These are phyloP conservation scores for Emmonsia crescens DNA, from an alignment of 2,329 filamentous ascomycete genomes.

Conservation along the genomic window DNA sequence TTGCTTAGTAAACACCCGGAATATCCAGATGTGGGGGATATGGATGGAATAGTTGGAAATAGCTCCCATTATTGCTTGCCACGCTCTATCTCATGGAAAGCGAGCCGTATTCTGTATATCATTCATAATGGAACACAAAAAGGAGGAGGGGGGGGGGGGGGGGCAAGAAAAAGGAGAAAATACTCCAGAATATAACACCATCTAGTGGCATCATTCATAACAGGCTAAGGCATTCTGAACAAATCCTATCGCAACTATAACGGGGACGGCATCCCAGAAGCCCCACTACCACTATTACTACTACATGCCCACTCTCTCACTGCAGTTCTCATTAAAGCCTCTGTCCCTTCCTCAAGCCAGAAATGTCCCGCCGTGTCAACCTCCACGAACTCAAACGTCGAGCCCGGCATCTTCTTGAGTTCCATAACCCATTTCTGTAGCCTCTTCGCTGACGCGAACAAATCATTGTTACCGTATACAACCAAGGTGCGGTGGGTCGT, in stretches of 20 bases:
- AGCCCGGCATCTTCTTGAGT: conserved; percentile 36
- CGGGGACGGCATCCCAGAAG: not conserved
- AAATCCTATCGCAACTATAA: not conserved
- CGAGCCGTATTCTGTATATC: not conserved
- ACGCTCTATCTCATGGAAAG: not conserved
- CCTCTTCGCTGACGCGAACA: conserved; percentile 57
- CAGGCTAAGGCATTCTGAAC: not conserved
- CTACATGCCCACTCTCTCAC: conserved; percentile 32
- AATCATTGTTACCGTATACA: conserved; percentile 64
- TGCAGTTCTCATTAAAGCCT: conserved; percentile 28
- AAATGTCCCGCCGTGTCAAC: conserved; percentile 51
- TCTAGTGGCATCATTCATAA: not conserved
- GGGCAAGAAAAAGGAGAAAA: not conserved
- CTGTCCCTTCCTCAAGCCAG: conserved; percentile 47
- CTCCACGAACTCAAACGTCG: conserved; percentile 40
- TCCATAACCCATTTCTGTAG: conserved; percentile 55
- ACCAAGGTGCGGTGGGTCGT: conserved; percentile 50
- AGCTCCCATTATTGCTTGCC: not conserved
- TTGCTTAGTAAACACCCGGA: too few species aligned
- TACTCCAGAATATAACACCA: not conserved
- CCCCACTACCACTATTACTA: conserved; percentile 6
- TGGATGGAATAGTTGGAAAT: not conserved
- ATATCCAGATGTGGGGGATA: too few species aligned
- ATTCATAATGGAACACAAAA: not conserved
- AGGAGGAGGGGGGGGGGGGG: not conserved